Percentiles rank a stretch among this genome's conserved stretches.
These are phyloP conservation scores for Gorgonomyces haynaldii DNA, from an alignment of 192 early-diverging fungal genomes.

Conservation along the genomic window DNA sequence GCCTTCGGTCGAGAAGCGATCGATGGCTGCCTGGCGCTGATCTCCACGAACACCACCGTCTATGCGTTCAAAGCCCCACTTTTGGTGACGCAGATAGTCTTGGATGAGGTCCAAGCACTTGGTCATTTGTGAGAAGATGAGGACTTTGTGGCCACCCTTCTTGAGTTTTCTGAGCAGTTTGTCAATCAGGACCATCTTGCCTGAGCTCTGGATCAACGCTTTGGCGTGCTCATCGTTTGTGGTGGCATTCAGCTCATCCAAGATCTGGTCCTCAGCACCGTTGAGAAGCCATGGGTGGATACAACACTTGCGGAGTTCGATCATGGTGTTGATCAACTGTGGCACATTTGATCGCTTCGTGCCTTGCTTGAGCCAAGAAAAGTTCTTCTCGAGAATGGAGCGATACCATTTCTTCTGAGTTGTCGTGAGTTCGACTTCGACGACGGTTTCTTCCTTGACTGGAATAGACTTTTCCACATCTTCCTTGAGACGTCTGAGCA, in stretches of 20 bases:
- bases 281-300: slow-evolving; percentile 76
- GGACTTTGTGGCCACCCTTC: slow-evolving; percentile 67
- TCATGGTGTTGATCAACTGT: slow-evolving; percentile 75
- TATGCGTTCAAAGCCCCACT: slow-evolving; percentile 67
- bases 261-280: slow-evolving; percentile 67
- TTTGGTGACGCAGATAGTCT: slow-evolving; percentile 64
- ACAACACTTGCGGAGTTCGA: slow-evolving; percentile 81
- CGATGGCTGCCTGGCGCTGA: slow-evolving; percentile 73
- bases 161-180: slow-evolving; percentile 64
- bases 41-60: slow-evolving; percentile 71
- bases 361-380: slow-evolving; percentile 68
- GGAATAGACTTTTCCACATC: slow-evolving; percentile 82
- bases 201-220: slow-evolving; percentile 63
- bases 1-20: slow-evolving; percentile 61
- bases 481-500: slow-evolving; percentile 79
- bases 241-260: slow-evolving; percentile 50
- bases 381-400: slow-evolving; percentile 74
- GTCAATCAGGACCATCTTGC: slow-evolving; percentile 75
- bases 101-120: slow-evolving; percentile 60
- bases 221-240: slow-evolving; percentile 29
- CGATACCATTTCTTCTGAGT: slow-evolving; percentile 78
- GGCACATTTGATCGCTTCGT: slow-evolving; percentile 53
- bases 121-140: slow-evolving; percentile 86
- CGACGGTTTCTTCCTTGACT: slow-evolving; percentile 81
- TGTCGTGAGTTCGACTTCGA: slow-evolving; percentile 76